Percentiles rank a stretch among this genome's conserved stretches.
Conservation (phyloP, 2,329 filamentous ascomycete genomes). For the Cercospora zeae-maydis region DNA sequence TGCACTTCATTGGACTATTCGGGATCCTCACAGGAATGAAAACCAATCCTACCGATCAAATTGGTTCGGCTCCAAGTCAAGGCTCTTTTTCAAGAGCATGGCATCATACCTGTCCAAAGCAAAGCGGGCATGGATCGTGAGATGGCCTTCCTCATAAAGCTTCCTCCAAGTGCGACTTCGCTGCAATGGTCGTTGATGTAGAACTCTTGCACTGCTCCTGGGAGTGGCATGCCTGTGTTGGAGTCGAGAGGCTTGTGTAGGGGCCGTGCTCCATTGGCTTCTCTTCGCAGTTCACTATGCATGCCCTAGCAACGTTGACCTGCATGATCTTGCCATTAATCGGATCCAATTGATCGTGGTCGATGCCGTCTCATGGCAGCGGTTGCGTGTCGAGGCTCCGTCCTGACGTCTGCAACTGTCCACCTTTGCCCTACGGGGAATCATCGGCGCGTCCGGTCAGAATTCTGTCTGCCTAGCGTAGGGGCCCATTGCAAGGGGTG, state of each 20-base stretch:
- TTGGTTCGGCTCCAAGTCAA: neutral
- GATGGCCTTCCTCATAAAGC: too few species aligned
- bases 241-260: too few species aligned
- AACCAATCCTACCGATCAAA: neutral
- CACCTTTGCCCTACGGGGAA: neutral
- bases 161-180: too few species aligned
- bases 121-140: neutral
- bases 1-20: neutral
- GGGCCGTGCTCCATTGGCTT: too few species aligned
- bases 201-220: too few species aligned
- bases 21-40: neutral
- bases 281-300: too few species aligned
- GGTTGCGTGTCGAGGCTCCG: neutral
- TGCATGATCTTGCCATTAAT: too few species aligned
- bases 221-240: too few species aligned
- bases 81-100: too few species aligned
- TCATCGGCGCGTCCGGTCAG: neutral
- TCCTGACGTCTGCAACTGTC: neutral
- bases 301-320: too few species aligned
- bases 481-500: slow-evolving; percentile 94
- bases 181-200: too few species aligned
- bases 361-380: neutral
- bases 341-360: too few species aligned
- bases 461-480: slow-evolving; percentile 72
- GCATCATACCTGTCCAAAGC: neutral